phyloP scores from a whole-genome alignment of 768 basidiomycete genomes.

The Podaxis sp. region DNA sequence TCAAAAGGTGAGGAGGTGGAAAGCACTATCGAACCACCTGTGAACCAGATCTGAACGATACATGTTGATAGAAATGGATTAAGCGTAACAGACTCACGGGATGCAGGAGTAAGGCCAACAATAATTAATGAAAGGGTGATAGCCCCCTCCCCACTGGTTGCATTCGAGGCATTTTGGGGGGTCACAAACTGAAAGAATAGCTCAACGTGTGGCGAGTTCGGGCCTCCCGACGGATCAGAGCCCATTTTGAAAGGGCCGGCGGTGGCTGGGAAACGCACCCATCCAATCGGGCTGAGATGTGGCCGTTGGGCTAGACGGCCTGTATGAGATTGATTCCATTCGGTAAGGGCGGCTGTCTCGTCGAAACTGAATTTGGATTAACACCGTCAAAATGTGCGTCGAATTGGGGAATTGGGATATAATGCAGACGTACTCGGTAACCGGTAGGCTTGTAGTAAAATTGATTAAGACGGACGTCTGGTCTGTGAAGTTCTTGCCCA shows the following conservation, averaged over 20 bases:
- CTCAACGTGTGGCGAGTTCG: constrained; percentile 15
- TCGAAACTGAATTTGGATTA: constrained; percentile 6
- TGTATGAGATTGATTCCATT: constrained; percentile 8
- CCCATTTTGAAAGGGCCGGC: not conserved
- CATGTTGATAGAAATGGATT: too few species aligned
- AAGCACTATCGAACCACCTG: constrained; percentile 24
- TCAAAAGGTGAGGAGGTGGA: constrained; percentile 41
- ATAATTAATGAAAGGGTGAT: not conserved
- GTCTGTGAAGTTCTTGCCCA: constrained; percentile 9
- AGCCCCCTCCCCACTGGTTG: not conserved
- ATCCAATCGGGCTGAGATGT: not conserved
- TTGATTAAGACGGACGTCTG: not conserved
- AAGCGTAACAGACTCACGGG: not conserved
- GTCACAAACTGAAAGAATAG: not conserved
- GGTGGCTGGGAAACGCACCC: constrained; percentile 1
- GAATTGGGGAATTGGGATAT: not conserved
- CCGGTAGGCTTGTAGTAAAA: not conserved
- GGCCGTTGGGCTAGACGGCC: not conserved
- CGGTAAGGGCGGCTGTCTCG: not conserved
- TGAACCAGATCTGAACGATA: not conserved
- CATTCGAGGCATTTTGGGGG: not conserved
- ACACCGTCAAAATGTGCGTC: too few species aligned
- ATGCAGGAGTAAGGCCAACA: not conserved
- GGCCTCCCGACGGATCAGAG: not conserved
- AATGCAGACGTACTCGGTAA: not conserved